A percentile compares a stretch with the other conserved stretches of the same genome.
Conservation (phyloP, 2,329 filamentous ascomycete genomes). For the Cercospora sp. region DNA sequence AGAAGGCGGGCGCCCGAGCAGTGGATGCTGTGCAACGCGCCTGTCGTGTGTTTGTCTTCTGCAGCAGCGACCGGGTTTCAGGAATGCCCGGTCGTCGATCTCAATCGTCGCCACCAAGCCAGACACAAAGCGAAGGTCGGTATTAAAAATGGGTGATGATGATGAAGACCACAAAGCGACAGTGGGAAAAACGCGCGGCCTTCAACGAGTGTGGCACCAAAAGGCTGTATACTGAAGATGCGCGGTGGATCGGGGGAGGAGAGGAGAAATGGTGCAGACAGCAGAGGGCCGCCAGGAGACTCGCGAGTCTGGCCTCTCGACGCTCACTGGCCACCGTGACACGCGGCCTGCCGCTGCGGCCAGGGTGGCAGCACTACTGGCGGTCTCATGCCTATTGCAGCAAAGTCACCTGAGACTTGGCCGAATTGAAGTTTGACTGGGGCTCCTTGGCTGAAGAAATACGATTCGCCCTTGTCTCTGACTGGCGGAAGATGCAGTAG, state of each 20-base stretch:
- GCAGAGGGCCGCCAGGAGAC: not conserved
- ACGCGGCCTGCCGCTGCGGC: not conserved
- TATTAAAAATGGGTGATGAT: not conserved
- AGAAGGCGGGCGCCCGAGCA: slow-evolving; percentile 2
- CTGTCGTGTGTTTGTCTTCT: slow-evolving; percentile 9
- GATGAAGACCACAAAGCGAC: slow-evolving; percentile 16
- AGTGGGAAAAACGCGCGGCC: slow-evolving; percentile 1
- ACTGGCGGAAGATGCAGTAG: slow-evolving; percentile 8
- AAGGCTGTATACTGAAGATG: slow-evolving; percentile 5
- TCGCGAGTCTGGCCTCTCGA: slow-evolving; percentile 2
- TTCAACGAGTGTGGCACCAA: slow-evolving; percentile 18
- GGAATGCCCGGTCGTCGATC: slow-evolving; percentile 11
- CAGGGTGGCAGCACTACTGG: not conserved
- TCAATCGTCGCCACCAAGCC: slow-evolving; percentile 11
- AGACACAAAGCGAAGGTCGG: slow-evolving; percentile 15
- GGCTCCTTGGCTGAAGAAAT: slow-evolving; percentile 6
- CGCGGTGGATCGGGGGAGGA: not conserved
- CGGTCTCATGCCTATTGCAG: not conserved
- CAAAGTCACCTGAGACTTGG: slow-evolving; percentile 1
- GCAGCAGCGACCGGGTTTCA: slow-evolving; percentile 14
- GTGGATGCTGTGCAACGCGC: slow-evolving; percentile 14
- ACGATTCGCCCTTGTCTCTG: not conserved
- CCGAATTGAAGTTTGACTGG: not conserved
- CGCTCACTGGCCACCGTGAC: slow-evolving; percentile 3
- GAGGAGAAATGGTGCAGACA: not conserved